phyloP scores from a whole-genome alignment of 768 basidiomycete species.

The Russula abietina region DNA sequence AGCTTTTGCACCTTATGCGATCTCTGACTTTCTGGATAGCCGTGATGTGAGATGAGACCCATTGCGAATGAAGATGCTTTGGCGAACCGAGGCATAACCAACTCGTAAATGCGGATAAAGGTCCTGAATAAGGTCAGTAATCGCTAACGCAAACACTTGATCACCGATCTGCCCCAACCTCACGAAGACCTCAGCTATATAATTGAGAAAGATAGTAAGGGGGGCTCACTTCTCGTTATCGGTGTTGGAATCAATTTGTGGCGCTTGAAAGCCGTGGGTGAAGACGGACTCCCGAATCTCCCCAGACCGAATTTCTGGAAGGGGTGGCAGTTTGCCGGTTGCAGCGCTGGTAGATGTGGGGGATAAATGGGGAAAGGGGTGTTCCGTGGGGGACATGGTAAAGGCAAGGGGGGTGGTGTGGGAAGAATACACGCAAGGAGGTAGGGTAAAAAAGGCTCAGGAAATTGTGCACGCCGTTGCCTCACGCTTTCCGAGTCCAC shows the following conservation, averaged over 20 bases:
- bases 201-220: not conserved
- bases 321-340: not conserved
- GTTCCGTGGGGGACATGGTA: not conserved
- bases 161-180: slow-evolving; percentile 13
- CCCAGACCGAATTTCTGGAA: slow-evolving; percentile 2
- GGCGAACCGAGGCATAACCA: slow-evolving; percentile 1
- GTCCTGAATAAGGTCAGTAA: slow-evolving; percentile 11
- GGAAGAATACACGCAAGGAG: not conserved
- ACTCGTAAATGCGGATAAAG: slow-evolving; percentile 4
- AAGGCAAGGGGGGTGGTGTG: not conserved
- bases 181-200: not conserved
- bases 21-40: slow-evolving; percentile 8
- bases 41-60: not conserved
- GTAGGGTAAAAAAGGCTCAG: not conserved
- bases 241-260: not conserved
- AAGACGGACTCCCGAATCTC: not conserved
- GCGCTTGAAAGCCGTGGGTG: slow-evolving; percentile 9
- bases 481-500: slow-evolving; percentile 10
- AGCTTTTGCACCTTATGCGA: not conserved
- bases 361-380: not conserved
- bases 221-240: slow-evolving; percentile 6
- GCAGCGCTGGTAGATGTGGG: not conserved
- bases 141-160: not conserved
- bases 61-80: not conserved
- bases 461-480: not conserved